Evolutionary conservation across 2,329 filamentous ascomycete species (phyloP), one percentile per base, ranked within the genome.

Genomic region (Cladosporium sp.): DNA sequence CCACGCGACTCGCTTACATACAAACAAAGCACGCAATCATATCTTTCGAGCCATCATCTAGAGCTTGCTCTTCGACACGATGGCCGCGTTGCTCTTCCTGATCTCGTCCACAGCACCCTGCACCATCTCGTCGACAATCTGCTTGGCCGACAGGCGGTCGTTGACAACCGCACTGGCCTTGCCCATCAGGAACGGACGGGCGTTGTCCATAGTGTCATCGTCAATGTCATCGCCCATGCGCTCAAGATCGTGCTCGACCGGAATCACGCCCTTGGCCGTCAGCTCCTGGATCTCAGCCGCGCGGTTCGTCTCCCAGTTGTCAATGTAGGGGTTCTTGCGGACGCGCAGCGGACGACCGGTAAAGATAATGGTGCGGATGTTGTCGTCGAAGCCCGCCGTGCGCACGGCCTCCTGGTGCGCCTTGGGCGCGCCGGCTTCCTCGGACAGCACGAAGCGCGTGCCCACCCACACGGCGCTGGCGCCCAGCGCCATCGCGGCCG

Each of bases 351-450:
- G 93, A 54, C 93, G 88, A 52, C 93, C 93, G 53, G 93, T 98
- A 81, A 97, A 98, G 76, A 98, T 98, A 72, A 97, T 89, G 46
- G 93, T 98, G 69, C 89, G 87, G 70, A 97, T 77, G 67, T 95
- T 98, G 74, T 98, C 93, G 73, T 97, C 90, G 71, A 93, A 95
- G 62, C 87, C 83, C 49, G 93, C 83, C 41, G 92, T 96, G 66
- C 84, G 83, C 62, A 98, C 93, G 56, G 92, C 89, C 68, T 98
- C 92, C 77, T 97, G 93, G 80, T 98, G 92, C 43, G 87, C 82
- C 72, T 89, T 85, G 62, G 93, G 89, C 9, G 93, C 93, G 66
- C 93, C 92, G 53, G 93, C 93, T 78, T 98, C 93, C 62, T 96
- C 88, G 52, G 84, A 85, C 56, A 98, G 82, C 61, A 98, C 86